A percentile compares a stretch with the other conserved stretches of the same genome.
phyloP scores from a whole-genome alignment of 768 basidiomycete genomes.

The Neoboletus brunneissimus region DNA sequence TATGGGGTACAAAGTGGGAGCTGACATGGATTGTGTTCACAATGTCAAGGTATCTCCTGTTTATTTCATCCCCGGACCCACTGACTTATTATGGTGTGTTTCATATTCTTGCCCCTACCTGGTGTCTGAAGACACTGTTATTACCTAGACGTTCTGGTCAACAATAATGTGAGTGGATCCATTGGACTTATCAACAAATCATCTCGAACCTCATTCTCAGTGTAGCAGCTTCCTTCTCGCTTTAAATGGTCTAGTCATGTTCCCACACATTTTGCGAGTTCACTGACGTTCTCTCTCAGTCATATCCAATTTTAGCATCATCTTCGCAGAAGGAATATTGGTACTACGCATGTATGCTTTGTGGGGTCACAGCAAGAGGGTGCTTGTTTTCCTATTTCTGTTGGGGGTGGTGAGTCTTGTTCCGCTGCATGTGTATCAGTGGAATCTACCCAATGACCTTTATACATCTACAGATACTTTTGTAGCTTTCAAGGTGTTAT shows the following conservation, averaged over 20 bases:
- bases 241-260: slow-evolving; percentile 11
- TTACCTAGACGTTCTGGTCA: slow-evolving; percentile 7
- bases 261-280: background rate
- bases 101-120: background rate
- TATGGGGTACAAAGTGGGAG: slow-evolving; percentile 19
- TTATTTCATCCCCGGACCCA: slow-evolving; percentile 11
- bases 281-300: slow-evolving; percentile 8
- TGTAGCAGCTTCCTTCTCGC: slow-evolving; percentile 14
- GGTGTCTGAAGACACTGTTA: background rate
- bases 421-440: background rate
- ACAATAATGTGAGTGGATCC: background rate
- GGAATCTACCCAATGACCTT: background rate
- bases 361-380: slow-evolving; percentile 17
- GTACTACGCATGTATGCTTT: slow-evolving; percentile 27
- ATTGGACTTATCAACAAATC: background rate
- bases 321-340: slow-evolving; percentile 16
- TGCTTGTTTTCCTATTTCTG: slow-evolving; percentile 15
- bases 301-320: slow-evolving; percentile 8
- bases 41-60: slow-evolving; percentile 26
- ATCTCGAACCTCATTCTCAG: background rate
- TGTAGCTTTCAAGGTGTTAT: slow-evolving; percentile 11
- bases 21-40: slow-evolving; percentile 15
- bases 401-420: slow-evolving; percentile 14
- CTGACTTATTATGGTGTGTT: slow-evolving; percentile 20
- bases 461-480: slow-evolving; percentile 2